phyloP scores from a whole-genome alignment of 2,329 filamentous ascomycete genomes.

The Aplosporella prunicola region DNA sequence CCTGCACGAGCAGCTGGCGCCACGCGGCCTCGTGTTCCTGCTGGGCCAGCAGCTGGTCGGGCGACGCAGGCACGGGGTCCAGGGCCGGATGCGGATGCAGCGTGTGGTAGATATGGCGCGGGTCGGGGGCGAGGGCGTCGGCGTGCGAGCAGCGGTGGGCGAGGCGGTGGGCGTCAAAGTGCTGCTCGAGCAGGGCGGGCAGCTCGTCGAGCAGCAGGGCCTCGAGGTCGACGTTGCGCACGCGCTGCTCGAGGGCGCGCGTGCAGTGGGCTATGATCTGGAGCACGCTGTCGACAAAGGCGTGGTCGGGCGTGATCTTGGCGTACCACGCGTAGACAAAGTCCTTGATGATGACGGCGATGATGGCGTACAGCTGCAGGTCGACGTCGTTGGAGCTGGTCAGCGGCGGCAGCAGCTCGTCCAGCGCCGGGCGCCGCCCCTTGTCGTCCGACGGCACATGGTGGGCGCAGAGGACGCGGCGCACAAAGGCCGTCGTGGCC shows the following conservation, averaged over 20 bases:
- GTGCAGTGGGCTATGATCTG: constrained; percentile 90
- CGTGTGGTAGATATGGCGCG: constrained; percentile 70
- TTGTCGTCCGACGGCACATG: constrained; percentile 37
- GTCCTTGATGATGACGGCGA: constrained; percentile 81
- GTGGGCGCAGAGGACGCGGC: constrained; percentile 73
- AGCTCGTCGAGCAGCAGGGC: constrained; percentile 79
- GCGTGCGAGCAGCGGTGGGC: constrained; percentile 51
- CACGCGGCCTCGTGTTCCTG: constrained; percentile 71
- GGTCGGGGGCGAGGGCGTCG: constrained; percentile 51
- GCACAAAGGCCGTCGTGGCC: constrained; percentile 71
- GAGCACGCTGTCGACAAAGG: constrained; percentile 78
- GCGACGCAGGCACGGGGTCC: constrained; percentile 60
- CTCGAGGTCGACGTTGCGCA: constrained; percentile 75
- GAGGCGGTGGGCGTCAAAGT: constrained; percentile 67
- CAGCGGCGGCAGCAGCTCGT: constrained; percentile 77
- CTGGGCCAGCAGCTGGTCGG: constrained; percentile 49
- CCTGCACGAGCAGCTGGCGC: constrained; percentile 79
- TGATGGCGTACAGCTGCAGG: constrained; percentile 81
- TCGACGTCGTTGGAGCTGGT: constrained; percentile 94
- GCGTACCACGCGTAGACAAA: constrained; percentile 90
- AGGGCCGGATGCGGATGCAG: constrained; percentile 73
- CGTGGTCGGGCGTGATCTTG: constrained; percentile 82
- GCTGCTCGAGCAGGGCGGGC: constrained; percentile 68
- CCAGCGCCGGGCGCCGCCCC: constrained; percentile 53
- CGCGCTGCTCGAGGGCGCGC: constrained; percentile 72